phyloP scores from a whole-genome alignment of 2,329 filamentous ascomycete genomes.

The Falciphora oryzae region DNA sequence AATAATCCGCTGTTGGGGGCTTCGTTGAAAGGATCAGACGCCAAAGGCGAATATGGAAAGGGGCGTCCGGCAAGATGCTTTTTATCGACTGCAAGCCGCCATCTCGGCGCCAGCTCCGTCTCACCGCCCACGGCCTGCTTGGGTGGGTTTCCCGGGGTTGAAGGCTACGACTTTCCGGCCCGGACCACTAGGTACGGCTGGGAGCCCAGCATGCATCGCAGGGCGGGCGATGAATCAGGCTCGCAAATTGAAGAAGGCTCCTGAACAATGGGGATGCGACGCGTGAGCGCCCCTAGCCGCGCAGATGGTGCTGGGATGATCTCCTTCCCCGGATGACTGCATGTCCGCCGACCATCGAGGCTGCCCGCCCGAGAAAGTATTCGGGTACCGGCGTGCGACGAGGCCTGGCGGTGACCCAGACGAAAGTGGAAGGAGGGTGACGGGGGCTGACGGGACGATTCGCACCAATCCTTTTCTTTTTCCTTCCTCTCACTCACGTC shows the following conservation, averaged over 20 bases:
- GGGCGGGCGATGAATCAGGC: too few relatives aligned
- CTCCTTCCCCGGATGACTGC: not conserved
- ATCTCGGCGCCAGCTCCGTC: not conserved
- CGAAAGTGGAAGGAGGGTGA: not conserved
- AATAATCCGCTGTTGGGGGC: not conserved
- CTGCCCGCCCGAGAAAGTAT: not conserved
- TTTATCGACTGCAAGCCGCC: not conserved
- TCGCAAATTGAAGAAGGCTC: not conserved
- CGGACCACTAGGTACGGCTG: not conserved
- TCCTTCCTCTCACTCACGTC: too few relatives aligned
- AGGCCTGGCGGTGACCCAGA: not conserved
- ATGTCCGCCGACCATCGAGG: not conserved
- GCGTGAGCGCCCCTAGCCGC: not conserved
- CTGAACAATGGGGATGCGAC: not conserved
- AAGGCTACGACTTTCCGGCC: not conserved
- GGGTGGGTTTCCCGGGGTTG: not conserved
- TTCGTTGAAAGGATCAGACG: too few relatives aligned
- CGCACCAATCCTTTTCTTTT: not conserved
- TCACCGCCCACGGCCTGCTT: not conserved
- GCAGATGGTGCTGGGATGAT: too few relatives aligned
- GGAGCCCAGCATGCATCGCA: not conserved
- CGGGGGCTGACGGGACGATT: not conserved
- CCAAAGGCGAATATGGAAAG: not conserved
- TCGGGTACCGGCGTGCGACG: not conserved
- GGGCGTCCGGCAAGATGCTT: not conserved